Evolutionary conservation across 2,329 filamentous ascomycete genomes (phyloP), one percentile per base, ranked within the genome.

Genomic region (Fusarium denticulatum): DNA sequence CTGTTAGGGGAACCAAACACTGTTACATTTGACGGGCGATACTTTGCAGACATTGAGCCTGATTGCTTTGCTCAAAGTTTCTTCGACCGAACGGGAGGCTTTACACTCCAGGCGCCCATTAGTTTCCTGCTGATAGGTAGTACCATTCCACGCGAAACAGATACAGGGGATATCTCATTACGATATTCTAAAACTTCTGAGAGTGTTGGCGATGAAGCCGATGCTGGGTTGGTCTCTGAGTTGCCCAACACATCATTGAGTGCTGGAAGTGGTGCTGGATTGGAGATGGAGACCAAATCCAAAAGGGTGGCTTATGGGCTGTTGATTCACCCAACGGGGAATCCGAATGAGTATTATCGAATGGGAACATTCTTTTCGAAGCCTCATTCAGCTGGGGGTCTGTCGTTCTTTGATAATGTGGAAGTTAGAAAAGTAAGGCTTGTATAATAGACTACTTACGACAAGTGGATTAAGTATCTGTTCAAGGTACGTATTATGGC

Each of bases 341-440:
- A n/a, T 8, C 5, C 11, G 11, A 32, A 30, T 9, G 22, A 49
- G 0, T 49, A 49, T 16, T 32, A 18, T 32, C 28, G 46, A 32
- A 3, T 49, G 3, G 46, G 46, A 4, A 32, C 28, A 6, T 49
- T 49, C 15, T n/a, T 49, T 32, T 49, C 46, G 3, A 5, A 2
- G 0, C 22, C 46, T 12, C 0, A 9, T 1, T 12, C 0, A 0
- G 10, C 14, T 13, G 28, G 46, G 7, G 46, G 46, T 3, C 15
- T 49, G 3, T 18, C 28, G 0, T 1, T 32, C 14, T 49, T 49
- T 3, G 15, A 49, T 5, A 1, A n/a, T 3, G 3, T 18, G 3
- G 28, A 32, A 2, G 15, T 49, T 4, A n/a, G 1, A n/a, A 49
- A 5, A 2, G 3, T 49, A 6, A 32, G 20, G 11, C 46, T 49